A percentile compares a stretch with the other conserved stretches of the same genome.
phyloP scores from a whole-genome alignment of 331 rosid species.

The Ulmus americana region DNA sequence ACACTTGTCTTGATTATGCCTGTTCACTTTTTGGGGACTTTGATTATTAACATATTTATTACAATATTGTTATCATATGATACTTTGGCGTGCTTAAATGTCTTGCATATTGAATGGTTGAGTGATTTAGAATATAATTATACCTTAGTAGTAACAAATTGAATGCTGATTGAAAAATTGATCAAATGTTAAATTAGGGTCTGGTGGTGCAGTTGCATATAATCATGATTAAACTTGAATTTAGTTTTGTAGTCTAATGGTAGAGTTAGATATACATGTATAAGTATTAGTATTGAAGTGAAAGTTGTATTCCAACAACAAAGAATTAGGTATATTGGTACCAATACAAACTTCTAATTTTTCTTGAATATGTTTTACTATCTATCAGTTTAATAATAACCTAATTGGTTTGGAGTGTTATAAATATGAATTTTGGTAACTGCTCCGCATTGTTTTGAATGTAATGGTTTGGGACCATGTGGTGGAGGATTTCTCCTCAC shows the following conservation, averaged over 20 bases:
- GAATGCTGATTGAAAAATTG: not conserved
- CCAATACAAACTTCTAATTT: not conserved
- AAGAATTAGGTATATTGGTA: not conserved
- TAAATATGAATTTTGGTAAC: not conserved
- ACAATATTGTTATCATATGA: not conserved
- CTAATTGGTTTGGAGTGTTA: not conserved
- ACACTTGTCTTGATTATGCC: not conserved
- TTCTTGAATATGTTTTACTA: not conserved
- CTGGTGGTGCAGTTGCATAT: not conserved
- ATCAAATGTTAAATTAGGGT: not conserved
- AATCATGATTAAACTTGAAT: not conserved
- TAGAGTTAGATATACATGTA: no score
- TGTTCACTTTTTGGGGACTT: not conserved
- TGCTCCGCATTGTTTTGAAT: not conserved
- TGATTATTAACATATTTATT: not conserved
- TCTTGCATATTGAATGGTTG: not conserved
- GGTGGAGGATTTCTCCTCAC: no score
- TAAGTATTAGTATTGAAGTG: not conserved
- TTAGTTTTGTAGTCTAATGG: no score
- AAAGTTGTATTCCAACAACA: not conserved
- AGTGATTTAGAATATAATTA: not conserved
- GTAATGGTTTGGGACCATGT: not conserved
- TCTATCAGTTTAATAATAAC: no score
- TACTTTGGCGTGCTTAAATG: not conserved
- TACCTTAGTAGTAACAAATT: not conserved